Conservation (phyloP, 306 rosid genomes). For the Notholithocarpus densiflorus region DNA sequence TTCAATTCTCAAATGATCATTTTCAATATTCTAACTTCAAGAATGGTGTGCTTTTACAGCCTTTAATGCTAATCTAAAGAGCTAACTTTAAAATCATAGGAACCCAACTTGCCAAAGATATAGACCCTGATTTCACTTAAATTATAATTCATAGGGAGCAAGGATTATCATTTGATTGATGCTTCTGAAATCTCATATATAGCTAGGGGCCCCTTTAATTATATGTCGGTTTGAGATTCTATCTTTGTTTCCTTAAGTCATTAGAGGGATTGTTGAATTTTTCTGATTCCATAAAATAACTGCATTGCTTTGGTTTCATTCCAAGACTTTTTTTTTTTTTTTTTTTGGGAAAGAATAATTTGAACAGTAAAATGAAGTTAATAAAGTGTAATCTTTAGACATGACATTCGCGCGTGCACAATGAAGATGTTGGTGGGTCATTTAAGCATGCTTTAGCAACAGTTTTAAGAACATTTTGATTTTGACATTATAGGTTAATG, state of each 20-base stretch:
- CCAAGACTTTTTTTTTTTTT: neutral
- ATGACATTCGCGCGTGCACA: slow-evolving; percentile 70
- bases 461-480: slow-evolving; percentile 49
- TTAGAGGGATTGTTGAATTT: slow-evolving; percentile 3
- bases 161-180: neutral
- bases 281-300: slow-evolving; percentile 16
- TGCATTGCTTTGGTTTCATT: slow-evolving; percentile 48
- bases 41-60: neutral
- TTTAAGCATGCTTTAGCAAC: slow-evolving; percentile 51
- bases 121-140: neutral
- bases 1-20: no score
- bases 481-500: slow-evolving; percentile 47
- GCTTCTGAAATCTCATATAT: neutral
- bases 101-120: neutral
- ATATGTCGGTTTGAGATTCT: no score
- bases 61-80: neutral
- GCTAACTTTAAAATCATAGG: neutral
- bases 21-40: neutral
- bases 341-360: slow-evolving; percentile 23
- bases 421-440: slow-evolving; percentile 48
- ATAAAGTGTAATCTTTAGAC: slow-evolving; percentile 46
- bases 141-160: neutral
- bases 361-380: slow-evolving; percentile 30
- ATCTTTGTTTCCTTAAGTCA: no score
- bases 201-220: no score